phyloP scores from a whole-genome alignment of 2,329 filamentous ascomycete genomes.

The Claviceps monticola region DNA sequence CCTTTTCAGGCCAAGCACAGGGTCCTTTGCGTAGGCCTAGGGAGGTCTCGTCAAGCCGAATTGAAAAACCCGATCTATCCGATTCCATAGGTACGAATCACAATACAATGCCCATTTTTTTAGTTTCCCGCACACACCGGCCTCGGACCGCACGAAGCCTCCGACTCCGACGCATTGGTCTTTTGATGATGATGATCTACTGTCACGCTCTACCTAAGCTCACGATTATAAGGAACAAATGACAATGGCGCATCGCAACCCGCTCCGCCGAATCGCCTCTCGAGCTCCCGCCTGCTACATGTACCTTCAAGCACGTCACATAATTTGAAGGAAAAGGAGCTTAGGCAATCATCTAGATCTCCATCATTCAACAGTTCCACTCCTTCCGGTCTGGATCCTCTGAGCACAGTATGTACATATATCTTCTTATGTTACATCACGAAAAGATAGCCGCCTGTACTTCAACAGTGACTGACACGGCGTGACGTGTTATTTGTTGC shows the following conservation, averaged over 20 bases:
- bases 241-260: slow-evolving; percentile 4
- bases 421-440: neutral
- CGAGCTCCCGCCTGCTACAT: slow-evolving; percentile 25
- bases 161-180: neutral
- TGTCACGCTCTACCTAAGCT: neutral
- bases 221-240: slow-evolving; percentile 3
- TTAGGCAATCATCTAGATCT: slow-evolving; percentile 15
- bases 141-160: neutral
- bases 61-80: slow-evolving; percentile 13
- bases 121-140: neutral
- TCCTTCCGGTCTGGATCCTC: slow-evolving; percentile 21
- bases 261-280: slow-evolving; percentile 7
- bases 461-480: neutral
- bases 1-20: slow-evolving; percentile 15
- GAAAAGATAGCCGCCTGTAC: no score
- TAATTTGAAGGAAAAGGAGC: slow-evolving; percentile 19
- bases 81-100: slow-evolving; percentile 17
- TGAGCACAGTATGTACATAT: slow-evolving; percentile 20
- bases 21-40: slow-evolving; percentile 13
- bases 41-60: slow-evolving; percentile 13
- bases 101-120: slow-evolving; percentile 3
- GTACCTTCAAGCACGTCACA: slow-evolving; percentile 52
- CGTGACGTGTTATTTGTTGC: neutral
- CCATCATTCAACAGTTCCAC: slow-evolving; percentile 12
- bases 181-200: neutral